A percentile compares a stretch with the other conserved stretches of the same genome.
These are phyloP conservation scores for Balansia obtecta DNA, from an alignment of 2,329 filamentous ascomycete species.

Conservation along the genomic window DNA sequence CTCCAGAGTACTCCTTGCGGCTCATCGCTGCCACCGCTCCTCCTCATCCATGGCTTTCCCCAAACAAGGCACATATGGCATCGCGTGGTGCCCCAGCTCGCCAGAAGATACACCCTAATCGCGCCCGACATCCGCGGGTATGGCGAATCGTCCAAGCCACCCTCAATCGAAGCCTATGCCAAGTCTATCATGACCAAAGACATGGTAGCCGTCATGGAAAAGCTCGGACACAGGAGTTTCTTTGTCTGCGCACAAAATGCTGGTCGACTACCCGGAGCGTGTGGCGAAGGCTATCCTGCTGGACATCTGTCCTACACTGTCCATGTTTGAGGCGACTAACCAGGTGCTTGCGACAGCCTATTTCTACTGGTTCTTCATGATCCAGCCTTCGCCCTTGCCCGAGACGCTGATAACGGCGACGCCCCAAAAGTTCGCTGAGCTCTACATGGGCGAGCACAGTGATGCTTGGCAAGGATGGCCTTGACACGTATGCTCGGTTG, in stretches of 20 bases:
- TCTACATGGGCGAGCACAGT: conserved; percentile 29
- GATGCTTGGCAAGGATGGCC: conserved; percentile 20
- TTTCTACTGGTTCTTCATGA: conserved; percentile 48
- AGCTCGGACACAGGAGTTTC: conserved; percentile 26
- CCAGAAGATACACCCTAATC: conserved; percentile 28
- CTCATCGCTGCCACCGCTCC: conserved; percentile 25
- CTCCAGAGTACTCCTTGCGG: conserved; percentile 16
- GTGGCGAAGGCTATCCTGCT: conserved; percentile 32
- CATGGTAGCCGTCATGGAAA: conserved; percentile 31
- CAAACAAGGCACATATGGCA: conserved; percentile 42
- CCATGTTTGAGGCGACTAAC: conserved; percentile 35
- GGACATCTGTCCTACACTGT: conserved; percentile 42
- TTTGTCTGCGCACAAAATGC: conserved; percentile 40
- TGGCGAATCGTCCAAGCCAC: conserved; percentile 35
- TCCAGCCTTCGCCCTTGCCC: conserved; percentile 37
- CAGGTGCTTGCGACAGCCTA: conserved; percentile 34
- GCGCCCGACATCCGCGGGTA: conserved; percentile 39
- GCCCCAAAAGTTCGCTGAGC: conserved; percentile 26
- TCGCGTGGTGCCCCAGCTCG: conserved; percentile 26
- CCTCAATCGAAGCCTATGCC: conserved; percentile 22
- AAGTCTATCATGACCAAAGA: conserved; percentile 39
- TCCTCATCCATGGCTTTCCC: conserved; percentile 40
- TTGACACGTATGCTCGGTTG: conserved; percentile 28
- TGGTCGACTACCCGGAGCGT: conserved; percentile 30
- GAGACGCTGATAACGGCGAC: conserved; percentile 31